These are phyloP conservation scores for Pichia kudriavzevii DNA, from an alignment of 1,139 yeast species.

Conservation along the genomic window DNA sequence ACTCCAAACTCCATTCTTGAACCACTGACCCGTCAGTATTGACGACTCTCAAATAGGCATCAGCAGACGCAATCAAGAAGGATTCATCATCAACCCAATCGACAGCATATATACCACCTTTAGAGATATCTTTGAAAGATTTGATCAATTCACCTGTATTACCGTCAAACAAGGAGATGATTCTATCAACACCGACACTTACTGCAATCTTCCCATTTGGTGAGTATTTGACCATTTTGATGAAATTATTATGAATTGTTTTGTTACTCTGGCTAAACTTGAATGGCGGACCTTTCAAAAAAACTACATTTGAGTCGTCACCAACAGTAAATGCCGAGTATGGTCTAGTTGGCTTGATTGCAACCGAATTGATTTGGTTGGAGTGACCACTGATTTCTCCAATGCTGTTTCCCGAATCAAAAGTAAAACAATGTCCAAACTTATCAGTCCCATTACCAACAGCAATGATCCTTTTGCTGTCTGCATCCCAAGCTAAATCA, in stretches of 20 bases:
- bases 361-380: constrained; percentile 75
- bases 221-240: constrained; percentile 75
- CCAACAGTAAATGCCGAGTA: constrained; percentile 91
- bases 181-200: constrained; percentile 84
- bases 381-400: constrained; percentile 96
- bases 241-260: constrained; percentile 69
- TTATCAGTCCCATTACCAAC: constrained; percentile 93
- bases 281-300: constrained; percentile 90
- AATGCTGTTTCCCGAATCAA: constrained; percentile 90
- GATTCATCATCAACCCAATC: constrained; percentile 61
- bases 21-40: constrained; percentile 35
- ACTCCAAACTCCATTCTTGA: constrained; percentile 40
- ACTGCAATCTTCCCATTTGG: constrained; percentile 68
- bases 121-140: constrained; percentile 50
- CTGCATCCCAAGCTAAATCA: constrained; percentile 91
- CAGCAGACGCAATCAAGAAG: constrained; percentile 82
- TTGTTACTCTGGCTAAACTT: constrained; percentile 69
- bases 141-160: constrained; percentile 69
- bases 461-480: constrained; percentile 76
- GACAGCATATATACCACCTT: constrained; percentile 75
- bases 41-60: constrained; percentile 58
- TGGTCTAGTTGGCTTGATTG: constrained; percentile 83
- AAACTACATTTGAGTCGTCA: constrained; percentile 79
- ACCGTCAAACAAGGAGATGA: constrained; percentile 76
- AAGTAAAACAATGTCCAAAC: constrained; percentile 87